These are phyloP conservation scores for Boletus semigastroideus DNA, from an alignment of 1,284 basidiomycete species.

Conservation along the genomic window DNA sequence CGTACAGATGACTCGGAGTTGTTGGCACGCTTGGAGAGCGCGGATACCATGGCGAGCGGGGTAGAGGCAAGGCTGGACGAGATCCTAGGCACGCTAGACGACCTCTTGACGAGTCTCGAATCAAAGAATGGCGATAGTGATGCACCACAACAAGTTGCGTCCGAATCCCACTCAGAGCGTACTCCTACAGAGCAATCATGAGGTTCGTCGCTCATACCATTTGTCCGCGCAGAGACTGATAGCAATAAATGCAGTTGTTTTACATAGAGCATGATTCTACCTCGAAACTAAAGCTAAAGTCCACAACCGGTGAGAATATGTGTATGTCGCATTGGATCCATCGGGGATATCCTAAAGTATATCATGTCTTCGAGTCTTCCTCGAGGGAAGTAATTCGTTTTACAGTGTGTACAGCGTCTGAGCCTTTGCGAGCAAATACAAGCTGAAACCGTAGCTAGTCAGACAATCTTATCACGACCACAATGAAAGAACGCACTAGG, in stretches of 20 bases:
- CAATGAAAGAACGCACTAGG: conserved; percentile 50
- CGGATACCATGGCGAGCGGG: conserved; percentile 53
- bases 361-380: conserved; percentile 25
- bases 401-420: conserved; percentile 74
- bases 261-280: conserved; percentile 20
- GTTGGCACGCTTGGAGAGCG: conserved; percentile 49
- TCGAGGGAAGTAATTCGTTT: conserved; percentile 49
- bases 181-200: conserved; percentile 1
- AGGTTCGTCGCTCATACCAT: conserved; percentile 15
- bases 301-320: conserved; percentile 4
- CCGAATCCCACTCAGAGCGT: conserved; percentile 1
- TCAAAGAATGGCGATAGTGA: conserved; percentile 1
- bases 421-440: conserved; percentile 76
- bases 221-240: neutral
- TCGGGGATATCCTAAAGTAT: conserved; percentile 27
- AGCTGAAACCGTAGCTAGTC: conserved; percentile 44
- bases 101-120: conserved; percentile 49
- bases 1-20: conserved; percentile 45
- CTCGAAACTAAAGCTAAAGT: conserved; percentile 9
- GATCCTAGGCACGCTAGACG: conserved; percentile 56
- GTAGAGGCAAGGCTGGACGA: conserved; percentile 59
- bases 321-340: conserved; percentile 18
- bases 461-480: conserved; percentile 1
- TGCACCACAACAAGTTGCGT: neutral
- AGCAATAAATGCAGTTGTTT: neutral